These are phyloP conservation scores for Beauveria sp. DNA, from an alignment of 2,329 filamentous ascomycete species.

Conservation along the genomic window DNA sequence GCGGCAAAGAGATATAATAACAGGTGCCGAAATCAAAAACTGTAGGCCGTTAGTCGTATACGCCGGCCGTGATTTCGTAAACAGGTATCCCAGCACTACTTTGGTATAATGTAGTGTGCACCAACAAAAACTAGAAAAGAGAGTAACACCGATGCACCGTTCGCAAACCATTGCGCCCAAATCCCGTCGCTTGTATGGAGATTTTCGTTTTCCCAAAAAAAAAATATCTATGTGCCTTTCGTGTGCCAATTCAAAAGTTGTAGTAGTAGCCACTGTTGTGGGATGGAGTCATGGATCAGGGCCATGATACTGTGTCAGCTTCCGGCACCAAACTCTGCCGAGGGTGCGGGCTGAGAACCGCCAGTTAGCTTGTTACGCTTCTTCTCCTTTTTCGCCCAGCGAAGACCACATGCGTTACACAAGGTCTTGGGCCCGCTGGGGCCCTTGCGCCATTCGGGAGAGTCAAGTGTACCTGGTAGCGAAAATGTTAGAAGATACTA, in stretches of 20 bases:
- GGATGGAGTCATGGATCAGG: not conserved
- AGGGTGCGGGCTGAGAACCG: constrained; percentile 14
- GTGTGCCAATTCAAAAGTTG: not conserved
- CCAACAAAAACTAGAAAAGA: not conserved
- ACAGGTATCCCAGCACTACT: not conserved
- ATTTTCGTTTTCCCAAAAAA: not conserved
- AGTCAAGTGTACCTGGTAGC: constrained; percentile 65
- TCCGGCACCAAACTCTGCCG: constrained; percentile 19
- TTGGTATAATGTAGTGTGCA: constrained; percentile 19
- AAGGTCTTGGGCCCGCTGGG: constrained; percentile 88
- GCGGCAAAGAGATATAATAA: not conserved
- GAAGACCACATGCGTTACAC: constrained; percentile 84
- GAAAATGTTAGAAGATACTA: not conserved
- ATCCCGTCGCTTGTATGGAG: constrained; percentile 1
- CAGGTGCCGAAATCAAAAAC: not conserved
- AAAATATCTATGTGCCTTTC: not conserved
- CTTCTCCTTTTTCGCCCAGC: constrained; percentile 77
- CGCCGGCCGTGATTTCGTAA: not conserved
- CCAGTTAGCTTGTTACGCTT: constrained; percentile 37
- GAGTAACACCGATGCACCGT: not conserved
- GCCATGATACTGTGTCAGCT: not conserved
- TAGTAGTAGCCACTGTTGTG: not conserved
- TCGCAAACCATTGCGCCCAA: constrained; percentile 1
- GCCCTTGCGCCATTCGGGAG: constrained; percentile 92
- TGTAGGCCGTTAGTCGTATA: constrained; percentile 4